These are phyloP conservation scores for Balamuthia mandrillaris DNA, from an alignment of 208 protist species.

Conservation along the genomic window DNA sequence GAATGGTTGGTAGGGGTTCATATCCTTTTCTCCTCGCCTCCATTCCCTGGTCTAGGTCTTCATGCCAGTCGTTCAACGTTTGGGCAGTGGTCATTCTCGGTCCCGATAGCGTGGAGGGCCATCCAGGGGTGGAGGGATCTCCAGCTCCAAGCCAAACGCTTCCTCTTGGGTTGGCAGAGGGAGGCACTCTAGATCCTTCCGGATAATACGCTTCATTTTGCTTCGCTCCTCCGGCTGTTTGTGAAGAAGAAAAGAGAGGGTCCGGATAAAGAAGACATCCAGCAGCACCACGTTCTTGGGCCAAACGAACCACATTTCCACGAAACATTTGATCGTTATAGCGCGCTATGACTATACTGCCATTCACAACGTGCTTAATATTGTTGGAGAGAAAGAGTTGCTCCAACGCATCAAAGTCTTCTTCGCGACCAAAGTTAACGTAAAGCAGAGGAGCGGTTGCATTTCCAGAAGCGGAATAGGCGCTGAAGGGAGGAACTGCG, in stretches of 20 bases:
- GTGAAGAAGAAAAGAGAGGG: too few relatives aligned
- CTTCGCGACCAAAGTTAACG: constrained; percentile 39
- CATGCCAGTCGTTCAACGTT: too few relatives aligned
- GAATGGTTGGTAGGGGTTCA: background rate
- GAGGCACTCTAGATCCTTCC: too few relatives aligned
- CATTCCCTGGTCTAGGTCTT: too few relatives aligned
- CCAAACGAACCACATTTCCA: constrained; percentile 6
- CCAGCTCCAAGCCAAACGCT: too few relatives aligned
- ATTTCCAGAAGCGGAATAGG: background rate
- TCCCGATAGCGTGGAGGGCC: background rate
- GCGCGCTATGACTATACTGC: constrained; percentile 37
- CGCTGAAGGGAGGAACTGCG: constrained; percentile 35
- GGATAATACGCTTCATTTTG: constrained; percentile 12
- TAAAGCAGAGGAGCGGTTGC: constrained; percentile 28
- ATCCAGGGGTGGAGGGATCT: constrained; percentile 11
- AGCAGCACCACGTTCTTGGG: background rate
- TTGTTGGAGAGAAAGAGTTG: too few relatives aligned
- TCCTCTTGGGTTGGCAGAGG: too few relatives aligned
- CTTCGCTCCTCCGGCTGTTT: too few relatives aligned
- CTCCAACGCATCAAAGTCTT: constrained; percentile 44
- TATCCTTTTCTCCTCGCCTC: background rate
- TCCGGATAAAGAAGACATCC: constrained; percentile 30
- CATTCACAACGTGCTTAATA: too few relatives aligned
- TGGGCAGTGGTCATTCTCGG: background rate
- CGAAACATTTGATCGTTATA: constrained; percentile 14